Evolutionary conservation across 139 green algal genomes (phyloP).

Genomic region (Micromonas pusilla): DNA sequence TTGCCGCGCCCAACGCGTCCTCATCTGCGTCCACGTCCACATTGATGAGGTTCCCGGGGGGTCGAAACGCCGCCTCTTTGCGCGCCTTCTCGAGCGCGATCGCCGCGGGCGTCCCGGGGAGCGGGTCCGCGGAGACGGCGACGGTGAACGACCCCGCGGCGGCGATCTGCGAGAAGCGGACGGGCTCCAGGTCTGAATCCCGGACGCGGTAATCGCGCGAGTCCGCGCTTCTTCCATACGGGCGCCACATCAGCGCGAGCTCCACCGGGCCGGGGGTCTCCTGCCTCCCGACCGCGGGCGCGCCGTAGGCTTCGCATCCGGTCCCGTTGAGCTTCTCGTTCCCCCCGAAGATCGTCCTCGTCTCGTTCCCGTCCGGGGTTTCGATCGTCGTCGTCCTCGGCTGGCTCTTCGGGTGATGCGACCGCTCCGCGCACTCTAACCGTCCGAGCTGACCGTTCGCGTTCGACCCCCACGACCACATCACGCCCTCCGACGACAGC

Average conservation of each 20-base stretch:
- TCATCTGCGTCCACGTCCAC: no score
- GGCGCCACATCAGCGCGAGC: neutral
- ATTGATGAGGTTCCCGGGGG: no score
- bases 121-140: neutral
- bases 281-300: no score
- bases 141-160: neutral
- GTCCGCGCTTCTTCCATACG: neutral
- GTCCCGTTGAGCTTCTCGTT: neutral
- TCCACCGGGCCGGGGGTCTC: neutral
- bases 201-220: neutral
- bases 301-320: neutral
- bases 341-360: neutral
- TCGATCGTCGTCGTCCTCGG: neutral
- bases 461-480: slow-evolving; percentile 61
- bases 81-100: neutral
- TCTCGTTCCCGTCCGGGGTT: neutral
- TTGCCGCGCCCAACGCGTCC: no score
- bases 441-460: slow-evolving; percentile 42
- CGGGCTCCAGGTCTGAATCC: neutral
- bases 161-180: neutral
- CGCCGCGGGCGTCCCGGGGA: neutral
- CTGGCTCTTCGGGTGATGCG: neutral
- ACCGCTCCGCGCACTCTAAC: neutral
- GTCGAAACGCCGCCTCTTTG: no score
- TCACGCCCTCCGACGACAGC: slow-evolving; percentile 41